Base-by-base conservation (phyloP, 805 yeast species). In the Candida insectalens region DNA sequence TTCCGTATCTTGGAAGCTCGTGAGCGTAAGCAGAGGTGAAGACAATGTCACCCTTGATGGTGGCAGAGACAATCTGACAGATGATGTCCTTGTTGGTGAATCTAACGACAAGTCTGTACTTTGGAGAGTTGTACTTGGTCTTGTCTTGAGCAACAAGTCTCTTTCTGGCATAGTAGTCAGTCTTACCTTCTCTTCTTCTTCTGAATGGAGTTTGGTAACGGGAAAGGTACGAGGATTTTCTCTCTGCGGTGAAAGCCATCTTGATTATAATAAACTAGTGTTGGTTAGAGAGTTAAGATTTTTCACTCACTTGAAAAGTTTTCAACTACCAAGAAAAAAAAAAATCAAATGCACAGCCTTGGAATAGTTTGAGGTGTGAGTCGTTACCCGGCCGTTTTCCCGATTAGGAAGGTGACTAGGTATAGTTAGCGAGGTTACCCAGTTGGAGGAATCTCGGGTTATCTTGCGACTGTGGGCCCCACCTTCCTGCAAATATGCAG, bases 171-270 rank as follows among this genome's bases (percentile, higher is more conserved):
- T 88, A 92, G 94, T 88, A 92, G 70, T 92, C 98, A 65, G 98
- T 92, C 80, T 92, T 92, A 75, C 98, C 98, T 75, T 92, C 96
- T 68, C 94, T 84, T 83, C 98, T 84, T 80, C 98, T 88, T 72
- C 98, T 87, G 95, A 88, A 92, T 52, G 97, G 96, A 67, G 98
- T 92, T 77, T 92, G 98, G 95, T 78, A 92, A 69, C 98, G 88
- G 63, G 96, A 87, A 77, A 77, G 84, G 89, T 92, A 92, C 53
- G 96, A 89, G 61, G 94, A 78, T 63, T 75, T 69, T 79, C 87
- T 85, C 52, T 68, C 58, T 50, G 63, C 57, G 61, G 72, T 74
- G 85, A 84, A 84, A 58, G 74, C 74, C 95, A 84, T 84, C 67
- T 59, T 74, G 37, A 20, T 21, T 21, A 21, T 8, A 21, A 12